phyloP scores from a whole-genome alignment of 768 basidiomycete genomes.

The Collybia mongolica region DNA sequence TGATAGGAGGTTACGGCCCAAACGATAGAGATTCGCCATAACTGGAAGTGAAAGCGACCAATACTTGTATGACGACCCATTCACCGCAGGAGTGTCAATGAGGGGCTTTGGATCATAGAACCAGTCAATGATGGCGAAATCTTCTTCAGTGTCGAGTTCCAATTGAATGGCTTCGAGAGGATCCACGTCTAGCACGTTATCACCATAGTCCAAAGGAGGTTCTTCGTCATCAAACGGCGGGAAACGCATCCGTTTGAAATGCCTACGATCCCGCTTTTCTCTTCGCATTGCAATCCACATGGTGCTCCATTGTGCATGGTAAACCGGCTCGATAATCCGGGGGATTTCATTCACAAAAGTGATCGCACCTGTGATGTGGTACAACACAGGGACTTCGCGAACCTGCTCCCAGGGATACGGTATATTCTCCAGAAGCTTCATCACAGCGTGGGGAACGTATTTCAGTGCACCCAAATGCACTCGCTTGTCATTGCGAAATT shows the following conservation, averaged over 20 bases:
- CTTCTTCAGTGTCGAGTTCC: constrained; percentile 91
- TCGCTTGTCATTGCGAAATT: constrained; percentile 99
- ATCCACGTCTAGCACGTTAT: constrained; percentile 97
- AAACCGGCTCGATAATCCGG: constrained; percentile 93
- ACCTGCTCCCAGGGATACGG: constrained; percentile 99
- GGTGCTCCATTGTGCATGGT: constrained; percentile 98
- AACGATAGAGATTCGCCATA: constrained; percentile 95
- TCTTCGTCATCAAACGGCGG: constrained; percentile 99
- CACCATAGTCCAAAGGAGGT: constrained; percentile 97
- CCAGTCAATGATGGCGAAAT: constrained; percentile 91
- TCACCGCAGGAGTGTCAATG: constrained; percentile 85
- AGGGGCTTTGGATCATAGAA: constrained; percentile 98
- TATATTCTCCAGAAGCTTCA: constrained; percentile 99
- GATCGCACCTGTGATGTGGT: constrained; percentile 99
- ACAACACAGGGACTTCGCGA: constrained; percentile 96
- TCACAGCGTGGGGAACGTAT: constrained; percentile 98
- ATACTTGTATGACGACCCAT: constrained; percentile 89
- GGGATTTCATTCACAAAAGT: constrained; percentile 99
- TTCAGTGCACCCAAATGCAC: constrained; percentile 98
- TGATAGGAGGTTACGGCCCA: constrained; percentile 90
- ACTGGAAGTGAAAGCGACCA: constrained; percentile 93
- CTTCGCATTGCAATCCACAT: constrained; percentile 99
- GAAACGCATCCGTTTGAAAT: constrained; percentile 99
- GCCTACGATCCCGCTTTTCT: constrained; percentile 96
- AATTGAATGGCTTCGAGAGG: constrained; percentile 97